Percentiles rank a stretch among this genome's conserved stretches.
Evolutionary conservation across 2,329 filamentous ascomycete genomes (phyloP).

Genomic region (Didymella segeticola): DNA sequence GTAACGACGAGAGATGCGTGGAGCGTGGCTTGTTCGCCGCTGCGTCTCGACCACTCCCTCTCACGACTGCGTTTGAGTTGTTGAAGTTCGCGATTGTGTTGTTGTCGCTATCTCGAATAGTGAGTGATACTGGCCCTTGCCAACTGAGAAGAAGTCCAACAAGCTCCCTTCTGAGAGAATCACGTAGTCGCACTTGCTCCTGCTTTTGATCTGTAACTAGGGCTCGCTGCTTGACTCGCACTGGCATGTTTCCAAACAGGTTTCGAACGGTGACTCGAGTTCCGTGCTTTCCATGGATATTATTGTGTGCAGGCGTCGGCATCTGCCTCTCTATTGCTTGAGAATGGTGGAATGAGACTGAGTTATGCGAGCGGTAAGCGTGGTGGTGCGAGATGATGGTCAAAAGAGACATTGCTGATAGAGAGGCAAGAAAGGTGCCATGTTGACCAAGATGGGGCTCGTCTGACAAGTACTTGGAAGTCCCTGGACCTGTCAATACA

Average conservation of each 20-base stretch:
- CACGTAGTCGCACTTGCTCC: slow-evolving; percentile 70
- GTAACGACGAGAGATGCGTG: slow-evolving; percentile 27
- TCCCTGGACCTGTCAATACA: slow-evolving; percentile 62
- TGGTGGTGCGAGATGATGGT: slow-evolving; percentile 76
- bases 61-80: slow-evolving; percentile 5
- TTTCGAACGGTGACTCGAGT: slow-evolving; percentile 79
- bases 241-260: slow-evolving; percentile 89
- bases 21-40: slow-evolving; percentile 19
- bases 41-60: background rate
- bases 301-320: slow-evolving; percentile 66
- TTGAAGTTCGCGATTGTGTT: slow-evolving; percentile 46
- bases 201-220: slow-evolving; percentile 57
- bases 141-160: slow-evolving; percentile 75
- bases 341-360: slow-evolving; percentile 74
- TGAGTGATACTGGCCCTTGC: slow-evolving; percentile 63
- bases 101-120: slow-evolving; percentile 61
- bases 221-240: slow-evolving; percentile 81
- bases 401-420: slow-evolving; percentile 78
- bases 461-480: slow-evolving; percentile 69
- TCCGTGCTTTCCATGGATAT: slow-evolving; percentile 66
- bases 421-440: slow-evolving; percentile 78
- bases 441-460: slow-evolving; percentile 67
- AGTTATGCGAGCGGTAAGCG: slow-evolving; percentile 66
- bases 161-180: slow-evolving; percentile 64
- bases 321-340: slow-evolving; percentile 68